Conservation (phyloP, 1,284 basidiomycete species). For the Austroboletus novae-zelandiae region DNA sequence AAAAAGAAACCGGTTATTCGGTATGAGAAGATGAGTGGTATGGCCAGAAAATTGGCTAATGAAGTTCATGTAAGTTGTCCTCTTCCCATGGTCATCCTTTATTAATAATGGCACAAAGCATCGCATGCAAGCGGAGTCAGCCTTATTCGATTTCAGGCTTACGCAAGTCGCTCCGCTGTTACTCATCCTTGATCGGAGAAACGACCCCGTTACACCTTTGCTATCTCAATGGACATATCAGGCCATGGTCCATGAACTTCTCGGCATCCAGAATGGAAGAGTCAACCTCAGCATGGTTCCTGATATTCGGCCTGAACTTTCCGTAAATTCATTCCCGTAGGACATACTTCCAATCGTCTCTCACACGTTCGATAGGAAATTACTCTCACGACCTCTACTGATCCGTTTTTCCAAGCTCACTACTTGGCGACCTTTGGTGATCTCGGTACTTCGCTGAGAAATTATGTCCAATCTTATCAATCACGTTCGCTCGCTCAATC, state of each 20-base stretch:
- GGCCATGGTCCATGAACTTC: conserved; percentile 97
- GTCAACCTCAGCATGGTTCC: conserved; percentile 86
- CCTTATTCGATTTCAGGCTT: conserved; percentile 74
- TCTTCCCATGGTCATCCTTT: not conserved
- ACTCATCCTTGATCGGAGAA: conserved; percentile 85
- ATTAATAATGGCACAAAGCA: conserved; percentile 44
- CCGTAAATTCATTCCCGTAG: conserved; percentile 47
- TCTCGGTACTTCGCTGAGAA: conserved; percentile 88
- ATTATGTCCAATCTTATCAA: conserved; percentile 95
- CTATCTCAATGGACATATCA: conserved; percentile 99
- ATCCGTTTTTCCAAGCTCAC: conserved; percentile 93
- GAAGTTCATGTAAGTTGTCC: conserved; percentile 72
- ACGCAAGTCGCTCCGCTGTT: conserved; percentile 75
- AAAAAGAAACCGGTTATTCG: conserved; percentile 96
- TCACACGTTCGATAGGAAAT: conserved; percentile 67
- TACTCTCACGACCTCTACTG: conserved; percentile 88
- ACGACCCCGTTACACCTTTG: conserved; percentile 98
- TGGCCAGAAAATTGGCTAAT: conserved; percentile 86
- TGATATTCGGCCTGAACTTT: conserved; percentile 83
- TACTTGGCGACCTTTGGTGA: conserved; percentile 96
- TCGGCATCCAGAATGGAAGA: conserved; percentile 93
- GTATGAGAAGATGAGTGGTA: conserved; percentile 90
- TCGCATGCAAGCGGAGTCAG: conserved; percentile 67
- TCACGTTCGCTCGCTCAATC: conserved; percentile 77
- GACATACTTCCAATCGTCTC: conserved; percentile 1